Percentiles rank a stretch among this genome's conserved stretches.
These are phyloP conservation scores for Babesia caballi DNA, from an alignment of 169 alveolate genomes.

Conservation along the genomic window DNA sequence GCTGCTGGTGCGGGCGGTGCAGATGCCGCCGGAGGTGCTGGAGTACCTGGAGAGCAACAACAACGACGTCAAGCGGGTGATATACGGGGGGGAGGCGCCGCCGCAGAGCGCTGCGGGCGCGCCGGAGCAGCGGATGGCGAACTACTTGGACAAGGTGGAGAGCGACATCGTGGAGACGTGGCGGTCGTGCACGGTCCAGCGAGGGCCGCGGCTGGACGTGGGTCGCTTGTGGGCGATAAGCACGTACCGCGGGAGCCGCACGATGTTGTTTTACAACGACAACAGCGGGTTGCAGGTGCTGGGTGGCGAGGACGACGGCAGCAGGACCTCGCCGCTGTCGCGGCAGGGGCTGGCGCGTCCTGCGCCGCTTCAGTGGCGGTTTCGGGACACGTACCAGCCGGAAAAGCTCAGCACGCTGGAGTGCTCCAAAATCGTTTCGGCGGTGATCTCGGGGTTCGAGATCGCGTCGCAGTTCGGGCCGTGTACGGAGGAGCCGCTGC, in stretches of 20 bases:
- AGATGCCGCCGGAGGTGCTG: conserved; percentile 50
- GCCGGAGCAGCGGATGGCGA: conserved; percentile 8
- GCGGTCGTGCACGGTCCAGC: background rate
- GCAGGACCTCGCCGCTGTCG: background rate
- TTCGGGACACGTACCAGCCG: conserved; percentile 44
- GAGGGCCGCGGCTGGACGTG: background rate
- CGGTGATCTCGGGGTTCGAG: conserved; percentile 87
- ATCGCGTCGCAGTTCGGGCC: conserved; percentile 93
- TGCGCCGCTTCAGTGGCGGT: conserved; percentile 45
- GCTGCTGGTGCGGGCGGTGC: conserved; percentile 43
- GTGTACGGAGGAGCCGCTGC: conserved; percentile 91
- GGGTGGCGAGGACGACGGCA: background rate
- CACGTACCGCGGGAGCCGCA: conserved; percentile 50
- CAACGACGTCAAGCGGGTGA: conserved; percentile 56
- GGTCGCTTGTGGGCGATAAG: conserved; percentile 67
- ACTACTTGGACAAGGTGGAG: conserved; percentile 32
- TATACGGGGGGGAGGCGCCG: conserved; percentile 58
- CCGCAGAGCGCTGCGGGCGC: background rate
- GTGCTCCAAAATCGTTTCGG: conserved; percentile 35
- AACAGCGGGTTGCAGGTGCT: conserved; percentile 1
- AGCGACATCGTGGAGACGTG: conserved; percentile 22
- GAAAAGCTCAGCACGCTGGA: conserved; percentile 27
- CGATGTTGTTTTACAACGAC: conserved; percentile 52
- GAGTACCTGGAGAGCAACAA: conserved; percentile 58
- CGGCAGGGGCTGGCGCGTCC: conserved; percentile 1